A percentile compares a stretch with the other conserved stretches of the same genome.
Evolutionary conservation across 1,284 basidiomycete species (phyloP).

Genomic region (Phellinidium pouzarii): DNA sequence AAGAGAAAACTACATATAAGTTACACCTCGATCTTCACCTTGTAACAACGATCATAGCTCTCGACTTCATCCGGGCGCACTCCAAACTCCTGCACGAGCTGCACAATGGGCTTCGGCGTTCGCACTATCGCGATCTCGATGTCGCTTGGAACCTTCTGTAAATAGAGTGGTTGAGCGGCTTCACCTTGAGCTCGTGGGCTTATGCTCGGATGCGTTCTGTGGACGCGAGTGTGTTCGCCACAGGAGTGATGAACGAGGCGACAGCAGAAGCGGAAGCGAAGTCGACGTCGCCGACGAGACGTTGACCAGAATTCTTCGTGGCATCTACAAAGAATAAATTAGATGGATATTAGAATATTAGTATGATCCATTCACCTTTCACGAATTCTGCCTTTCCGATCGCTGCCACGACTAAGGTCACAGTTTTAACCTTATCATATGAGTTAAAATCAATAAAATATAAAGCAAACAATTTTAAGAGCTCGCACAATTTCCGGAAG

Average conservation of each 20-base stretch:
- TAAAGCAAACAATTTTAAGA: slow-evolving; percentile 8
- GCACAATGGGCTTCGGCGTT: slow-evolving; percentile 82
- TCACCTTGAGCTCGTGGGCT: slow-evolving; percentile 59
- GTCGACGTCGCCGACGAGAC: slow-evolving; percentile 95
- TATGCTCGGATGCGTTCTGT: slow-evolving; percentile 79
- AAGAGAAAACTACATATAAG: slow-evolving; percentile 5
- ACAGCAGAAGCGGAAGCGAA: slow-evolving; percentile 71
- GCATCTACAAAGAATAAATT: slow-evolving; percentile 44
- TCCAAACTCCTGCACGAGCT: slow-evolving; percentile 87
- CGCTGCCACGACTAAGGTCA: slow-evolving; percentile 91
- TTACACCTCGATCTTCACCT: slow-evolving; percentile 83
- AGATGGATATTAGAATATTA: too few species aligned
- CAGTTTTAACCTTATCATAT: slow-evolving; percentile 60
- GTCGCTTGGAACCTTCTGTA: slow-evolving; percentile 88
- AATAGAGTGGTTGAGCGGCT: slow-evolving; percentile 74
- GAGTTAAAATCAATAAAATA: slow-evolving; percentile 8
- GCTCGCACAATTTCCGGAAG: slow-evolving; percentile 71
- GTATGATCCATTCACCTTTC: slow-evolving; percentile 93
- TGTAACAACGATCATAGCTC: slow-evolving; percentile 92
- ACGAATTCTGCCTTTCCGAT: slow-evolving; percentile 91
- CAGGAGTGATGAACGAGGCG: slow-evolving; percentile 92
- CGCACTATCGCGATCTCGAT: slow-evolving; percentile 97
- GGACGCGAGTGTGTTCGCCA: slow-evolving; percentile 89
- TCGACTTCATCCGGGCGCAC: slow-evolving; percentile 85
- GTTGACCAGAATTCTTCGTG: slow-evolving; percentile 92